These are phyloP conservation scores for Kodamaea nitidulidarum DNA, from an alignment of 805 yeast species.

Conservation along the genomic window DNA sequence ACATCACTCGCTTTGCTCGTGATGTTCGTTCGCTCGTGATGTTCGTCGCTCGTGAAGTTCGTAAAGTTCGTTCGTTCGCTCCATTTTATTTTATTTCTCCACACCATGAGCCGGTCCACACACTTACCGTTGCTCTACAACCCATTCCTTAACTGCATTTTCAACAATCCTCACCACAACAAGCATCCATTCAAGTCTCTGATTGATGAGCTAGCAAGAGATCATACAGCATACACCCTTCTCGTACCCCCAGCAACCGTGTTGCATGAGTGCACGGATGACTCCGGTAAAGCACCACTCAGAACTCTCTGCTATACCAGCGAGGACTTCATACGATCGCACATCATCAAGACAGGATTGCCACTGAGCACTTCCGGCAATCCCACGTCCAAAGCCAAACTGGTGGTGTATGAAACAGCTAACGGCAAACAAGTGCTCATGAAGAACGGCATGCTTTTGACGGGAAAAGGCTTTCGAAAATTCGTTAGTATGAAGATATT, in stretches of 20 bases:
- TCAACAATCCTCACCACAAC: constrained; percentile 51
- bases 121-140: constrained; percentile 55
- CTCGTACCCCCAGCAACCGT: constrained; percentile 60
- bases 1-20: too few relatives aligned
- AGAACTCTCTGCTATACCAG: constrained; percentile 49
- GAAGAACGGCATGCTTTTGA: constrained; percentile 50
- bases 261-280: constrained; percentile 34
- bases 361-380: constrained; percentile 21
- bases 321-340: constrained; percentile 60
- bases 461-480: constrained; percentile 56
- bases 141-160: constrained; percentile 61
- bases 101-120: constrained; percentile 9
- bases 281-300: constrained; percentile 30
- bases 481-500: constrained; percentile 43
- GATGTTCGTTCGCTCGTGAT: too few relatives aligned
- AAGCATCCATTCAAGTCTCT: constrained; percentile 46
- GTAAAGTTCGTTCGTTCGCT: too few relatives aligned
- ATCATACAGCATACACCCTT: constrained; percentile 51
- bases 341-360: constrained; percentile 43
- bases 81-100: background rate
- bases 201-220: constrained; percentile 37
- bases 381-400: constrained; percentile 29
- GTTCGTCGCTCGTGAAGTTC: too few relatives aligned
- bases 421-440: constrained; percentile 54
- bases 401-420: constrained; percentile 48